Conservation (phyloP, 2,329 filamentous ascomycete species). For the Fusarium brevicatenulatum region DNA sequence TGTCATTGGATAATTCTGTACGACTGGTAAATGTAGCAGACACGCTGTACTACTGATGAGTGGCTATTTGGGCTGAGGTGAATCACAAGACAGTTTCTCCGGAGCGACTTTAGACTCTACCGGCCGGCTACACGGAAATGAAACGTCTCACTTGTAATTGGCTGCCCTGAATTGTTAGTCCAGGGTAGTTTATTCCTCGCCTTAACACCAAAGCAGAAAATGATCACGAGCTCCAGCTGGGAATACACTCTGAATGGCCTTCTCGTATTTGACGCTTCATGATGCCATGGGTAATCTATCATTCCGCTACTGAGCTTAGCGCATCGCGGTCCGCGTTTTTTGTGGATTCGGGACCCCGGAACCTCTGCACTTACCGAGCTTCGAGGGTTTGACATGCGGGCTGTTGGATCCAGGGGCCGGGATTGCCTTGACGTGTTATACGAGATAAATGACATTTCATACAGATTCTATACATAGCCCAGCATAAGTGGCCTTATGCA, state of each 20-base stretch:
- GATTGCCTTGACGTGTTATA: neutral
- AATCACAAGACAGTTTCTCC: neutral
- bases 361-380: neutral
- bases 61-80: accelerated
- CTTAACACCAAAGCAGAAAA: neutral
- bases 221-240: neutral
- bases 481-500: neutral
- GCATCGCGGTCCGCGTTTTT: neutral
- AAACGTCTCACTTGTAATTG: neutral
- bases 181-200: neutral
- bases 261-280: neutral
- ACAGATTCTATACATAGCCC: neutral
- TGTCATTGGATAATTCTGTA: neutral
- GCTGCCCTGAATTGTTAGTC: neutral
- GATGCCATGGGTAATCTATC: neutral
- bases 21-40: accelerated
- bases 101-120: accelerated
- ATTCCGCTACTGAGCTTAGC: neutral
- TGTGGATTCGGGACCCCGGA: neutral
- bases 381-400: neutral
- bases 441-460: neutral
- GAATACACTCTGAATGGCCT: neutral
- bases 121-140: neutral
- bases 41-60: accelerated
- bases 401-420: neutral